Base-by-base conservation (phyloP, 139 green algal genomes). In the Closterium sp. region DNA sequence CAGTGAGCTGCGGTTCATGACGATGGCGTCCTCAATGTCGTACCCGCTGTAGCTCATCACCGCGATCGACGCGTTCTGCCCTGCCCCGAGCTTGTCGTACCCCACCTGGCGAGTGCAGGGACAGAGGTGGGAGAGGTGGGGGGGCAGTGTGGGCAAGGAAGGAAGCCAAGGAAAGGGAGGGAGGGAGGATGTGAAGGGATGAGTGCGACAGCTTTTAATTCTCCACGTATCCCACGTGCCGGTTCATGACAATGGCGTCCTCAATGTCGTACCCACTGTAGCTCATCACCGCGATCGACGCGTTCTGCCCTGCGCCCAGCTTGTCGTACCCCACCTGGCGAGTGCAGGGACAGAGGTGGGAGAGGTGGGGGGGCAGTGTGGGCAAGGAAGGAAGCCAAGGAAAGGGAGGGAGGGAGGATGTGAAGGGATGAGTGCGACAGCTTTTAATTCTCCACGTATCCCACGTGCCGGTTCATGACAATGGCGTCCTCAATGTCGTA, bases 171-270 rank as follows among this genome's bases (percentile, higher is more conserved):
- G n/a, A n/a, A n/a, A n/a, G 16, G 55, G 55, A 28, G 16, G 55
- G 25, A 76, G 55, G 36, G 16, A 76, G 55, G n/a, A n/a, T n/a
- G n/a, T n/a, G n/a, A n/a, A n/a, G n/a, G n/a, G n/a, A n/a, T n/a
- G n/a, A n/a, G n/a, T n/a, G n/a, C n/a, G n/a, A n/a, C n/a, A n/a
- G n/a, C n/a, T n/a, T n/a, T n/a, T n/a, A n/a, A n/a, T n/a, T n/a
- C n/a, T n/a, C n/a, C n/a, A n/a, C n/a, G n/a, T n/a, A n/a, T n/a
- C n/a, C n/a, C n/a, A n/a, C n/a, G n/a, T n/a, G n/a, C n/a, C 97
- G 97, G 96, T 99, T 99, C 97, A 99, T 99, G 69, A 99, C 97
- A 85, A 99, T 99, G 86, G 98, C 97, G 92, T 99, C 98, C 95
- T 96, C 93, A 69, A 96, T 95, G 84, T 96, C 95, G 91, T 96